Evolutionary conservation across 2,329 filamentous ascomycete genomes (phyloP).

Genomic region (Penicillium sp.): DNA sequence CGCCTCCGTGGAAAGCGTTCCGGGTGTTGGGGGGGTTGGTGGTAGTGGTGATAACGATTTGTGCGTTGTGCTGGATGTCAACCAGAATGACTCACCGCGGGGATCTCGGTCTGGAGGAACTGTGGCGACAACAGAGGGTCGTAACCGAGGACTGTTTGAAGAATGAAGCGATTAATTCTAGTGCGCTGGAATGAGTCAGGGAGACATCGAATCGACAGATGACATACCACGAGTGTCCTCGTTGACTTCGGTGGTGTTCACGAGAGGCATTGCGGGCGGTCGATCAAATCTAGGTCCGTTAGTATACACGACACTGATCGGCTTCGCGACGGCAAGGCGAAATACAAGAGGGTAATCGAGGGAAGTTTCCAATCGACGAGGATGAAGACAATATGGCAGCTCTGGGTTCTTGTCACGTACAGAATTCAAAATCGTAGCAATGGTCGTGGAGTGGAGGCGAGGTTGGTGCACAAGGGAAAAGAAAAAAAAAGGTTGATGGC

Average conservation of each 20-base stretch:
- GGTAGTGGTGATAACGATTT: too few relatives aligned
- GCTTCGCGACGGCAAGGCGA: too few relatives aligned
- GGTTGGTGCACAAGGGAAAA: not conserved
- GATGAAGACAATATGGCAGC: too few relatives aligned
- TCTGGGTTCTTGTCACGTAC: too few relatives aligned
- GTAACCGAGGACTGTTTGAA: constrained; percentile 73
- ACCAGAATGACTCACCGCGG: constrained; percentile 55
- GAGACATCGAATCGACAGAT: not conserved
- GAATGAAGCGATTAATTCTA: not conserved
- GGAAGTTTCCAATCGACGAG: too few relatives aligned
- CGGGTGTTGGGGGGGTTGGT: constrained; percentile 28
- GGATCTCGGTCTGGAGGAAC: constrained; percentile 80
- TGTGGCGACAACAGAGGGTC: constrained; percentile 87
- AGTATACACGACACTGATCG: not conserved
- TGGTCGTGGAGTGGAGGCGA: not conserved
- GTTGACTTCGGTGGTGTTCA: constrained; percentile 37
- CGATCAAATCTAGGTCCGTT: not conserved
- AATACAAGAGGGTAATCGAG: too few relatives aligned
- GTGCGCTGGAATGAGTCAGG: not conserved
- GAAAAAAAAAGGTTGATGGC: constrained; percentile 2
- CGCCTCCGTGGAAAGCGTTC: too few relatives aligned
- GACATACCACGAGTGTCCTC: constrained; percentile 43
- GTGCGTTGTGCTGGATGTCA: constrained; percentile 35
- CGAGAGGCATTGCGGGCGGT: constrained; percentile 35
- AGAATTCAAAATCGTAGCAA: not conserved